phyloP scores from a whole-genome alignment of 1,139 yeast species.

The Yamadazyma kanchanaburiensis region DNA sequence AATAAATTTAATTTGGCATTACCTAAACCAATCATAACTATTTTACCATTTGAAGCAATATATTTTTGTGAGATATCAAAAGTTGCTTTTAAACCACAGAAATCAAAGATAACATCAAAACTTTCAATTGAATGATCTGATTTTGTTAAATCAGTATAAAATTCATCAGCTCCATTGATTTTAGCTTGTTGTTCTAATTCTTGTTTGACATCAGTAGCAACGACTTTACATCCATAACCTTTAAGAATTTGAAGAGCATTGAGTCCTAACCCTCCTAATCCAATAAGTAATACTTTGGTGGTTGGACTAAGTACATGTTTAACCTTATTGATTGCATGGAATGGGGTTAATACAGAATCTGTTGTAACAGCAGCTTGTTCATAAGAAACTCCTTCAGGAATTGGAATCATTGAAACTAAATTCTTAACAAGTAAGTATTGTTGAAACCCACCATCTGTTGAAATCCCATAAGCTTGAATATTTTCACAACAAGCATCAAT shows the following conservation, averaged over 20 bases:
- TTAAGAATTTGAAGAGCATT: slow-evolving; percentile 47
- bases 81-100: slow-evolving; percentile 43
- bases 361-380: slow-evolving; percentile 49
- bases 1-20: slow-evolving; percentile 25
- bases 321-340: slow-evolving; percentile 46
- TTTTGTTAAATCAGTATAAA: slow-evolving; percentile 27
- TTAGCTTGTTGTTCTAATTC: slow-evolving; percentile 27
- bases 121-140: slow-evolving; percentile 27
- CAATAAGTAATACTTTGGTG: slow-evolving; percentile 40
- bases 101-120: slow-evolving; percentile 42
- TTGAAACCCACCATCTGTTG: slow-evolving; percentile 50
- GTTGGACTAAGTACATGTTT: slow-evolving; percentile 29
- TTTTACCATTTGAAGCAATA: slow-evolving; percentile 35
- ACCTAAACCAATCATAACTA: slow-evolving; percentile 46
- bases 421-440: slow-evolving; percentile 39
- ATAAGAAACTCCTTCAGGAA: slow-evolving; percentile 45
- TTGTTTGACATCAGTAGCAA: slow-evolving; percentile 38
- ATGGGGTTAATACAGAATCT: slow-evolving; percentile 51
- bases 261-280: slow-evolving; percentile 51
- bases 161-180: slow-evolving; percentile 43
- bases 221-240: slow-evolving; percentile 37
- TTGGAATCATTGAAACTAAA: slow-evolving; percentile 35
- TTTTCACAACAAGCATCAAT: slow-evolving; percentile 35
- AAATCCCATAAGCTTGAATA: slow-evolving; percentile 38
- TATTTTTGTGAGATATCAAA: slow-evolving; percentile 30